A percentile compares a stretch with the other conserved stretches of the same genome.
These are phyloP conservation scores for Trametes pubescens DNA, from an alignment of 1,284 basidiomycete genomes.

Conservation along the genomic window DNA sequence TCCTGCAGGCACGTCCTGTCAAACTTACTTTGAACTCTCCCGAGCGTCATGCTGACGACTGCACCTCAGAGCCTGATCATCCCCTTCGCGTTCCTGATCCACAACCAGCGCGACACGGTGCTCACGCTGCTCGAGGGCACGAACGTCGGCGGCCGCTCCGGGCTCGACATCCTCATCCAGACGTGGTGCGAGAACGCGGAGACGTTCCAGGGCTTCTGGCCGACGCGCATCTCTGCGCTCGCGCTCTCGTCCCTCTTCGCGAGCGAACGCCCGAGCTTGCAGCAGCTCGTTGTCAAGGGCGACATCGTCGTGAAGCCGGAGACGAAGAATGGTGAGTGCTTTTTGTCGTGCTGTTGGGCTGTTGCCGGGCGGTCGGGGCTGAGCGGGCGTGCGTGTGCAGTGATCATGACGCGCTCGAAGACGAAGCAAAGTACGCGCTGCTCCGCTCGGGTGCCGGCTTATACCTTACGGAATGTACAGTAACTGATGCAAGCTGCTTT, in stretches of 20 bases:
- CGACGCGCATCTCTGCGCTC: conserved; percentile 83
- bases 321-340: conserved; percentile 77
- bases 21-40: neutral
- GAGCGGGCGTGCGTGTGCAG: conserved; percentile 49
- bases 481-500: conserved; percentile 11
- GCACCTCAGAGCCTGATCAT: conserved; percentile 78
- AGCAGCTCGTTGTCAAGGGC: conserved; percentile 83
- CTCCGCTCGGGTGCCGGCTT: conserved; percentile 15
- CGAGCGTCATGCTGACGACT: neutral
- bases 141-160: conserved; percentile 61
- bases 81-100: conserved; percentile 92
- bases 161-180: conserved; percentile 83
- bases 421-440: conserved; percentile 79
- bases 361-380: conserved; percentile 17
- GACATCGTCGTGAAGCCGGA: conserved; percentile 87
- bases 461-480: neutral
- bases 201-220: conserved; percentile 95
- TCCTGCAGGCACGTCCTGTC: conserved; percentile 71
- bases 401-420: conserved; percentile 95
- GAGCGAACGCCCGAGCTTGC: conserved; percentile 69
- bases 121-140: conserved; percentile 78
- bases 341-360: conserved; percentile 19
- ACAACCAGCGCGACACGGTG: conserved; percentile 80
- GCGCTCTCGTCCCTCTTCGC: conserved; percentile 83
- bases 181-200: conserved; percentile 96